Conservation (phyloP, 2,329 filamentous ascomycete species). For the Fusarium staphyleae region DNA sequence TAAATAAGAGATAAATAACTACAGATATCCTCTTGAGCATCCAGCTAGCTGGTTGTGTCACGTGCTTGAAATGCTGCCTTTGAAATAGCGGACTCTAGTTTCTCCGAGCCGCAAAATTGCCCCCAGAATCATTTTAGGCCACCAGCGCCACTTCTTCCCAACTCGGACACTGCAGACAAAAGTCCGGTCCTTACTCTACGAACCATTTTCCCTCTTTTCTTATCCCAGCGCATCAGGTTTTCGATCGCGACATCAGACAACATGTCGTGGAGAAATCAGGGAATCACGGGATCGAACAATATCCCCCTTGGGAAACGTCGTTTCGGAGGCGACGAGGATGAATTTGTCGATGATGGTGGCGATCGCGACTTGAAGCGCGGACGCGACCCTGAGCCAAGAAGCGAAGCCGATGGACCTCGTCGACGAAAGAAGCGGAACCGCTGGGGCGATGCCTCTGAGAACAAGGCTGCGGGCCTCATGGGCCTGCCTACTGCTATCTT, state of each 20-base stretch:
- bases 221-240: slow-evolving; percentile 7
- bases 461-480: slow-evolving; percentile 98
- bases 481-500: slow-evolving; percentile 95
- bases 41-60: slow-evolving; percentile 4
- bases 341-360: slow-evolving; percentile 39
- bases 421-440: slow-evolving; percentile 98
- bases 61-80: neutral
- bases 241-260: slow-evolving; percentile 28
- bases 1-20: too few relatives aligned
- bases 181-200: slow-evolving; percentile 14
- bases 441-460: slow-evolving; percentile 97
- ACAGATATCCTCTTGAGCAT: too few relatives aligned
- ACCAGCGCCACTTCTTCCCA: slow-evolving; percentile 15
- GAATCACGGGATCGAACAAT: slow-evolving; percentile 98
- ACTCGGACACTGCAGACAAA: slow-evolving; percentile 20
- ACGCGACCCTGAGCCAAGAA: slow-evolving; percentile 83
- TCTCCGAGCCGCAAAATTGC: slow-evolving; percentile 21
- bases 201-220: slow-evolving; percentile 8
- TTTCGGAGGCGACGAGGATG: slow-evolving; percentile 66
- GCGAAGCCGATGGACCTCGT: slow-evolving; percentile 76
- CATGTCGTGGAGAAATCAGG: slow-evolving; percentile 75
- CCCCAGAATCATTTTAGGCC: slow-evolving; percentile 18
- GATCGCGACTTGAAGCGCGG: slow-evolving; percentile 78
- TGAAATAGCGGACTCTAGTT: slow-evolving; percentile 9
- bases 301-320: slow-evolving; percentile 92